Evolutionary conservation across 2,329 filamentous ascomycete species (phyloP).

Genomic region (Talaromyces albobiverticillius): DNA sequence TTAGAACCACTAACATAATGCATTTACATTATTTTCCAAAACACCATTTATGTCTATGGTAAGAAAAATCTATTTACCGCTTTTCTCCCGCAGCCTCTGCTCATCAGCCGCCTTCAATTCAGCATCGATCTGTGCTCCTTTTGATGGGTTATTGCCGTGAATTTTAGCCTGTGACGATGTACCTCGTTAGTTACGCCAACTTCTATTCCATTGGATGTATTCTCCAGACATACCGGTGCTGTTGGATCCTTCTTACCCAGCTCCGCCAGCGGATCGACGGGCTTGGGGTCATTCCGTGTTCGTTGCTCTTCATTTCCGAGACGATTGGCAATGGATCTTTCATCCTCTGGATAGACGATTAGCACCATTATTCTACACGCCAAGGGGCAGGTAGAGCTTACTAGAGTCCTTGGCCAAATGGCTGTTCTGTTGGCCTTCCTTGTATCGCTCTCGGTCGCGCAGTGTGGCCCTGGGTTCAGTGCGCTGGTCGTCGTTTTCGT

Average conservation of each 20-base stretch:
- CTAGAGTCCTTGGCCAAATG: slow-evolving; percentile 70
- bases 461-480: slow-evolving; percentile 56
- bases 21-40: neutral
- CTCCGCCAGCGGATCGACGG: slow-evolving; percentile 33
- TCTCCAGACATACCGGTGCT: slow-evolving; percentile 32
- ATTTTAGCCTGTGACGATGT: slow-evolving; percentile 33
- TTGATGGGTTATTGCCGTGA: slow-evolving; percentile 47
- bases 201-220: too few relatives aligned
- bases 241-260: slow-evolving; percentile 43
- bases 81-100: slow-evolving; percentile 43
- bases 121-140: slow-evolving; percentile 47
- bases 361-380: too few relatives aligned
- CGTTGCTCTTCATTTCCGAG: slow-evolving; percentile 25
- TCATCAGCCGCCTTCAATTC: slow-evolving; percentile 44
- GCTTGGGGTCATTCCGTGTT: slow-evolving; percentile 23
- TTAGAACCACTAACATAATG: neutral
- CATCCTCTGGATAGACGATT: slow-evolving; percentile 33
- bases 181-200: neutral
- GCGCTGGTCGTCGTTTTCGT: slow-evolving; percentile 75
- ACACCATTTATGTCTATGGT: too few relatives aligned
- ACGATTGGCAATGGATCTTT: slow-evolving; percentile 43
- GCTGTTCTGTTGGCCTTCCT: slow-evolving; percentile 69
- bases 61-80: slow-evolving; percentile 28
- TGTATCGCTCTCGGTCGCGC: slow-evolving; percentile 58
- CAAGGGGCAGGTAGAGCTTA: slow-evolving; percentile 36